phyloP scores from a whole-genome alignment of 1,284 basidiomycete species.

The Sanghuangporus weigelae region DNA sequence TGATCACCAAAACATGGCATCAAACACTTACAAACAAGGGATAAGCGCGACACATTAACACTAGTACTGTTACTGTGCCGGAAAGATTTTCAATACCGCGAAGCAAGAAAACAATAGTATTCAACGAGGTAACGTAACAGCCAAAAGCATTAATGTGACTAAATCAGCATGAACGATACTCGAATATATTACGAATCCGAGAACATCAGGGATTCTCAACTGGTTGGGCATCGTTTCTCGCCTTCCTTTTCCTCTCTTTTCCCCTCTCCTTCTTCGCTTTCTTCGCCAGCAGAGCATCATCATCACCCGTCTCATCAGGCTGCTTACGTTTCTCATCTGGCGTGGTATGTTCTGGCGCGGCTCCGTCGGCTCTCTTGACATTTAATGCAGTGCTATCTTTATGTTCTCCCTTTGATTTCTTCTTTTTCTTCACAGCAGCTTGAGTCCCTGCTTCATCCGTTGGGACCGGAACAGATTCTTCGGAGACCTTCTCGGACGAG shows the following conservation, averaged over 20 bases:
- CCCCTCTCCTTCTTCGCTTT: conserved; percentile 19
- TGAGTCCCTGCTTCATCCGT: conserved; percentile 12
- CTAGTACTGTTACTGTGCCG: too few relatives aligned
- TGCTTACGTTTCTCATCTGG: not conserved
- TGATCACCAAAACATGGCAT: not conserved
- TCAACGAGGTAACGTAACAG: too few relatives aligned
- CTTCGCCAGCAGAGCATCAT: not conserved
- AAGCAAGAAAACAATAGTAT: too few relatives aligned
- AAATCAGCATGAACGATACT: too few relatives aligned
- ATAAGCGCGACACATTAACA: too few relatives aligned
- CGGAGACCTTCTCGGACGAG: not conserved
- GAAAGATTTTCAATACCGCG: too few relatives aligned
- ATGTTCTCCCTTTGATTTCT: conserved; percentile 23
- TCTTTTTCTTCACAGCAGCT: conserved; percentile 25
- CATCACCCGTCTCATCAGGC: not conserved
- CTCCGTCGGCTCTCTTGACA: not conserved
- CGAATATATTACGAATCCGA: not conserved
- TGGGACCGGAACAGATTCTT: not conserved
- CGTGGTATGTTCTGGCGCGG: not conserved
- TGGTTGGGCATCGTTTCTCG: conserved; percentile 10
- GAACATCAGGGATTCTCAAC: not conserved
- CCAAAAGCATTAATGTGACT: too few relatives aligned
- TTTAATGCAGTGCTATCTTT: not conserved
- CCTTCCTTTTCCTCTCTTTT: conserved; percentile 18
- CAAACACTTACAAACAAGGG: too few relatives aligned